These are phyloP conservation scores for Rubia yunnanensis DNA, from an alignment of 257 asterid genomes.

Conservation along the genomic window DNA sequence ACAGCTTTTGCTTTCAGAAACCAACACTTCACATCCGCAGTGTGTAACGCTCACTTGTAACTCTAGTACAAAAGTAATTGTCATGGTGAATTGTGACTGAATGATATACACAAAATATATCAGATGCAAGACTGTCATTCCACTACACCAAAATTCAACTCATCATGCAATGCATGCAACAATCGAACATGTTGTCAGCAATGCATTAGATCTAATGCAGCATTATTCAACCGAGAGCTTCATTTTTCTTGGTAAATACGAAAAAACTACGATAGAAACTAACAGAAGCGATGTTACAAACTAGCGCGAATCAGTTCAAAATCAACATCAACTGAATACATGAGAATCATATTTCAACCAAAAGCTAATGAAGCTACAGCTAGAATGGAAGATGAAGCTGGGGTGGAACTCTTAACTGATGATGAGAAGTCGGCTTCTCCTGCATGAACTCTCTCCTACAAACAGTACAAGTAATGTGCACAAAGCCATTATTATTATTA, in stretches of 20 bases:
- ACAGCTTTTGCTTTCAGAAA: not conserved
- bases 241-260: not conserved
- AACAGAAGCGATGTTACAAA: not conserved
- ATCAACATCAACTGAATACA: not conserved
- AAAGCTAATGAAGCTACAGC: too few relatives aligned
- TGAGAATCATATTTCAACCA: too few relatives aligned
- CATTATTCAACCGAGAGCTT: not conserved
- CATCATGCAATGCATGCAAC: too few relatives aligned
- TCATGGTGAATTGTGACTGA: too few relatives aligned
- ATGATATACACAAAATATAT: not conserved
- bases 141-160: not conserved
- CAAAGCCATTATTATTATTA: conserved; percentile 7
- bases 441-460: conserved; percentile 22
- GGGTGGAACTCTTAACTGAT: conserved; percentile 3
- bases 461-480: conserved; percentile 21
- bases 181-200: too few relatives aligned
- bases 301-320: not conserved
- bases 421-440: conserved; percentile 11
- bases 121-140: not conserved
- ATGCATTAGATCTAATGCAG: not conserved
- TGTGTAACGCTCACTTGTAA: not conserved
- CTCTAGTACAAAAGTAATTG: too few relatives aligned
- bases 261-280: not conserved
- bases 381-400: conserved; percentile 14
- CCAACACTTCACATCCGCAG: not conserved